Evolutionary conservation across 371 early-diverging fungal genomes (phyloP).

Genomic region (Mucor piriformis): DNA sequence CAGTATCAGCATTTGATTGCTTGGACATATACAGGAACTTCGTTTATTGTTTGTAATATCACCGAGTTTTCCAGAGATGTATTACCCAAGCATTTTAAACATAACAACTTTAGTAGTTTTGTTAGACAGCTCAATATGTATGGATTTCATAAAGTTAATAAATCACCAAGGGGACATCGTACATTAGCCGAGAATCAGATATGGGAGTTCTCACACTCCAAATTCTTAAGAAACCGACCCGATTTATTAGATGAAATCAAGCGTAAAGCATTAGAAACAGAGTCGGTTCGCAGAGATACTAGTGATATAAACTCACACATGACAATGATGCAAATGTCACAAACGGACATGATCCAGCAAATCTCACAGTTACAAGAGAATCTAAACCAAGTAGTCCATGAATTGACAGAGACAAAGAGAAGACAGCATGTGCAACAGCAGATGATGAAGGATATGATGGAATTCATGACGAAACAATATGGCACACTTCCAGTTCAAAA

Average conservation of each 20-base stretch:
- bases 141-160: slow-evolving; percentile 74
- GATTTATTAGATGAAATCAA: slow-evolving; percentile 61
- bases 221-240: slow-evolving; percentile 57
- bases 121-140: slow-evolving; percentile 90
- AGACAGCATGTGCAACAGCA: slow-evolving; percentile 66
- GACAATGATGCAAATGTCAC: slow-evolving; percentile 74
- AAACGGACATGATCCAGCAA: slow-evolving; percentile 75
- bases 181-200: slow-evolving; percentile 76
- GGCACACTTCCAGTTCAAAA: slow-evolving; percentile 20
- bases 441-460: slow-evolving; percentile 63
- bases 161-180: slow-evolving; percentile 74
- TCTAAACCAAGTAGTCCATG: slow-evolving; percentile 68
- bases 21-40: slow-evolving; percentile 83
- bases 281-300: slow-evolving; percentile 64
- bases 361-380: slow-evolving; percentile 72
- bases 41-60: slow-evolving; percentile 92
- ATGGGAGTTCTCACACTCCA: slow-evolving; percentile 65
- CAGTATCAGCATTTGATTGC: slow-evolving; percentile 78
- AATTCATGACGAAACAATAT: slow-evolving; percentile 55
- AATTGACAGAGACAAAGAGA: slow-evolving; percentile 70
- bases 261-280: slow-evolving; percentile 75
- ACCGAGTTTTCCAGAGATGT: slow-evolving; percentile 85
- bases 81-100: slow-evolving; percentile 81
- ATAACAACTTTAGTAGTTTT: slow-evolving; percentile 85
- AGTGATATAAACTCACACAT: slow-evolving; percentile 73